Conservation (phyloP, 768 basidiomycete species). For the Russula vinacea region DNA sequence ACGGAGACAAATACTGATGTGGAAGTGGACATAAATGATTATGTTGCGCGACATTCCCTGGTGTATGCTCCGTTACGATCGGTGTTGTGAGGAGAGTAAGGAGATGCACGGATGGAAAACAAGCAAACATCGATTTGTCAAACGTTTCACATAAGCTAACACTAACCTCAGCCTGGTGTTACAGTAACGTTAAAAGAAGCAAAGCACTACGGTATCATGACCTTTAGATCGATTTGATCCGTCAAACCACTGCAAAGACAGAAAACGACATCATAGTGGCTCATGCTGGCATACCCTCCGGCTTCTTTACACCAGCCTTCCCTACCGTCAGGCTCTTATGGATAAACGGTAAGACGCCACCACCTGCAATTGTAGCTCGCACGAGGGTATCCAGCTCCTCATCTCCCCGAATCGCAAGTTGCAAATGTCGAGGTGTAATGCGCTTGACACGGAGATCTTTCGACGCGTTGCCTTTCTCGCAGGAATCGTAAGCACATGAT, state of each 20-base stretch:
- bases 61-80: too few relatives aligned
- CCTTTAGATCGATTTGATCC: too few relatives aligned
- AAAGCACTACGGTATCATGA: neutral
- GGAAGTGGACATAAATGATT: too few relatives aligned
- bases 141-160: too few relatives aligned
- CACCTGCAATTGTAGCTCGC: constrained; percentile 88
- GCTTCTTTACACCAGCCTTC: constrained; percentile 42
- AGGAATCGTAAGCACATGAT: neutral
- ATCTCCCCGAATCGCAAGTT: constrained; percentile 94
- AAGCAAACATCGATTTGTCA: too few relatives aligned
- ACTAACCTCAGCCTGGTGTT: too few relatives aligned
- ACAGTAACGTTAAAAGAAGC: too few relatives aligned
- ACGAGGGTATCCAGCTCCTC: constrained; percentile 94
- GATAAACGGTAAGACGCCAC: constrained; percentile 84
- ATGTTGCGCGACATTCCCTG: too few relatives aligned
- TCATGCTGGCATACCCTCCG: constrained; percentile 20
- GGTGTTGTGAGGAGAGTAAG: too few relatives aligned
- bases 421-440: constrained; percentile 93
- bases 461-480: constrained; percentile 81
- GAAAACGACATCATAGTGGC: neutral
- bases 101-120: too few relatives aligned
- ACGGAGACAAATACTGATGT: too few relatives aligned
- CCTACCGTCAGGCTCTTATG: constrained; percentile 71
- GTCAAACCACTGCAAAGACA: neutral
- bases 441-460: constrained; percentile 97